These are phyloP conservation scores for Symbiodinium natans DNA, from an alignment of 73 alveolate species.

Conservation along the genomic window DNA sequence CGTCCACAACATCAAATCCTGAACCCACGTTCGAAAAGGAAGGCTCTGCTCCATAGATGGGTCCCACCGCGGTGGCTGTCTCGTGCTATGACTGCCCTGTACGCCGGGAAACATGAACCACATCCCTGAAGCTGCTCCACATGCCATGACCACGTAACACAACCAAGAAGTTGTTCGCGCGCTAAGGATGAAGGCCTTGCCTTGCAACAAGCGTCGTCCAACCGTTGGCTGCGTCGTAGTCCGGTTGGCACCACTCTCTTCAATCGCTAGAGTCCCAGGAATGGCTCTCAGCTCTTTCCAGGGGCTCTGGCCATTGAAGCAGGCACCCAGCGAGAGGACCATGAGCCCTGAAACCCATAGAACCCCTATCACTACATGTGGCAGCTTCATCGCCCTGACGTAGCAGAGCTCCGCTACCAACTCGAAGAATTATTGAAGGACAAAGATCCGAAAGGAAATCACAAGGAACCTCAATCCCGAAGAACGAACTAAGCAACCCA, in stretches of 20 bases:
- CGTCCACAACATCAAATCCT: constrained; percentile 27
- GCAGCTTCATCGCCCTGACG: not conserved
- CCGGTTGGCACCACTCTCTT: not conserved
- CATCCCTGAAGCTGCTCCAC: not conserved
- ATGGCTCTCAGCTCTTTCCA: not conserved
- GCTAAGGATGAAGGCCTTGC: not conserved
- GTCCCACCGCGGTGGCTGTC: constrained; percentile 34
- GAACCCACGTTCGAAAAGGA: not conserved
- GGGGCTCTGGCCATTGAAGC: not conserved
- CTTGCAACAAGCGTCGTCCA: not conserved
- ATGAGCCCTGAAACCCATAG: not conserved
- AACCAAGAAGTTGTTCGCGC: not conserved
- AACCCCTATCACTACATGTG: not conserved
- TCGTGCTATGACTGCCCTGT: not conserved
- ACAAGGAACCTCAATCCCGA: too few relatives aligned
- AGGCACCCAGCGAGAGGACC: not conserved
- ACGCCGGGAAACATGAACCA: not conserved
- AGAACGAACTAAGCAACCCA: too few relatives aligned
- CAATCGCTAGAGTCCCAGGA: not conserved
- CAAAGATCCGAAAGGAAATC: too few relatives aligned
- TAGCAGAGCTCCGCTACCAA: not conserved
- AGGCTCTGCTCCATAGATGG: not conserved
- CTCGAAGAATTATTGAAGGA: not conserved
- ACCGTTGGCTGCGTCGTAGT: not conserved
- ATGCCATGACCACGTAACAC: not conserved